phyloP scores from a whole-genome alignment of 805 yeast genomes.

The Wickerhamomyces ciferrii region DNA sequence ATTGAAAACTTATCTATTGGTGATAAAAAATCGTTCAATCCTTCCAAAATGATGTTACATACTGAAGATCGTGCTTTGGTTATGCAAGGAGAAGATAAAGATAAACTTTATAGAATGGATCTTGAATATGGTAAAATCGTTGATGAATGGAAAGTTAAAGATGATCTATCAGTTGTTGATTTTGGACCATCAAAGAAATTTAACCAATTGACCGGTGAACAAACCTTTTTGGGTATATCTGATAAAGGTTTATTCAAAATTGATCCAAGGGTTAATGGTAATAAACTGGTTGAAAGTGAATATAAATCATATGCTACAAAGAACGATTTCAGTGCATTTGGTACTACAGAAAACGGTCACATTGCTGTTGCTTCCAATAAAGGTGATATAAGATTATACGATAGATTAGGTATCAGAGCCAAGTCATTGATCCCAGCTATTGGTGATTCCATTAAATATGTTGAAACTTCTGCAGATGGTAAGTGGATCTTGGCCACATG shows the following conservation, averaged over 20 bases:
- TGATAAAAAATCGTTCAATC: constrained; percentile 43
- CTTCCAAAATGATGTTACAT: constrained; percentile 70
- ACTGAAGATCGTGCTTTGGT: constrained; percentile 66
- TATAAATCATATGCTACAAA: constrained; percentile 50
- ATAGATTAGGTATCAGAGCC: constrained; percentile 68
- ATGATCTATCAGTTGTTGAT: constrained; percentile 40
- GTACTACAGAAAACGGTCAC: constrained; percentile 70
- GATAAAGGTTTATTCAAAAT: constrained; percentile 61
- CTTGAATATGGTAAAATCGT: constrained; percentile 72
- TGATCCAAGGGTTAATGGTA: constrained; percentile 67
- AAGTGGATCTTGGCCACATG: constrained; percentile 80
- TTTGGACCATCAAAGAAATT: constrained; percentile 72
- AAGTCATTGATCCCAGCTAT: constrained; percentile 77
- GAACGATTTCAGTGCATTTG: constrained; percentile 49
- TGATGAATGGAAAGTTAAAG: constrained; percentile 76
- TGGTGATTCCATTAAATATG: constrained; percentile 66
- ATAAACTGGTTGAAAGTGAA: constrained; percentile 55
- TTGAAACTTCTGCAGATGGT: constrained; percentile 77
- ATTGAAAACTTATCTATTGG: constrained; percentile 52
- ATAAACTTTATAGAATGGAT: constrained; percentile 67
- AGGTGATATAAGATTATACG: constrained; percentile 75
- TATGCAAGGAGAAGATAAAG: constrained; percentile 47
- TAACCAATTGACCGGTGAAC: constrained; percentile 69
- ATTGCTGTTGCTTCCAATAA: constrained; percentile 70
- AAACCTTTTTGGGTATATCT: constrained; percentile 68